Base-by-base conservation (phyloP, 805 yeast species). In the Candida pini region DNA sequence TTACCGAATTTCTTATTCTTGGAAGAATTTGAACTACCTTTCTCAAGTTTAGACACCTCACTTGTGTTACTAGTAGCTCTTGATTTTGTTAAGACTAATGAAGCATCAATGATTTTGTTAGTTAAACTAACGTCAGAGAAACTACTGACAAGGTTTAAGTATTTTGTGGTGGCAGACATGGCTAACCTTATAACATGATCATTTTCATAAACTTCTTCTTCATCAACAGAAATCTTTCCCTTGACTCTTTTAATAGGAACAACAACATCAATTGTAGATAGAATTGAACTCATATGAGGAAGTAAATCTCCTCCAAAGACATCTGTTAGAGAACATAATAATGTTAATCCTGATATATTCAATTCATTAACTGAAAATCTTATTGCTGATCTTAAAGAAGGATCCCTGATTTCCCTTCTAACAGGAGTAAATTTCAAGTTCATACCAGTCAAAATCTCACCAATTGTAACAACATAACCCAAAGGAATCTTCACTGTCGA, bases 341-440 rank as follows among this genome's bases (percentile, higher is more conserved):
- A 46, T 9, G 46, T 37, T 12, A 77, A 47, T 30, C 81, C 75
- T 26, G 60, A 48, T 15, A 51, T 45, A 47, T 78, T 80, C 30
- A 71, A 54, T 16, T 62, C 58, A 7, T 58, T 47, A 21, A 78
- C 53, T 12, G 80, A 63, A 3, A 61, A 52, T 12, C 54, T 49
- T 13, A 82, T 64, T 16, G 67, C 51, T 9, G 60, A 53, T 37
- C 68, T 72, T 28, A 78, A 57, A 8, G 64, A 59, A 7, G 60
- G 62, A 48, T 79, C 81, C 40, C 81, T 66, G 38, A 81, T 68
- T 41, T 79, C 86, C 31, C 70, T 65, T 44, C 71, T 73, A 49
- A 79, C 66, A 2, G 77, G 66, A 24, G 78, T 57, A 41, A 73
- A 76, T 34, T 67, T 72, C 10, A 70, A 57, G 43, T 78, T 76